Evolutionary conservation across 1,284 basidiomycete genomes (phyloP).

Genomic region (Omphalotus olearius): DNA sequence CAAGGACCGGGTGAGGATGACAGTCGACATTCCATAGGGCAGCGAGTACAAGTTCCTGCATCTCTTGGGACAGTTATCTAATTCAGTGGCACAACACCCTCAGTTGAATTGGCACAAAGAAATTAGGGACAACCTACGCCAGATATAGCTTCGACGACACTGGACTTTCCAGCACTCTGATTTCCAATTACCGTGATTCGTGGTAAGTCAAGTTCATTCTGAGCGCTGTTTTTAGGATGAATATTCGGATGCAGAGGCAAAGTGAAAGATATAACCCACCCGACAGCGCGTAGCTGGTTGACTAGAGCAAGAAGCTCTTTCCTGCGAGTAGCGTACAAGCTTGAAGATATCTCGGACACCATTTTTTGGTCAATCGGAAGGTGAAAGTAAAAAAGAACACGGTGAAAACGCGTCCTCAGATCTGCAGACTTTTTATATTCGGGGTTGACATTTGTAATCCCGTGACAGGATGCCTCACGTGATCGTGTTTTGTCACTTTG

Average conservation of each 20-base stretch:
- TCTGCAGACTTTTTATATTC: no score
- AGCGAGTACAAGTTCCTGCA: slow-evolving; percentile 32
- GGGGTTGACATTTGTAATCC: no score
- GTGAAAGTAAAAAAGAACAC: slow-evolving; percentile 1
- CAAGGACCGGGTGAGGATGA: slow-evolving; percentile 17
- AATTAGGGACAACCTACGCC: slow-evolving; percentile 21
- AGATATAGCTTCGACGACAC: slow-evolving; percentile 30
- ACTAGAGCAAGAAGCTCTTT: slow-evolving; percentile 15
- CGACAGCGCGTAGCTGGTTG: slow-evolving; percentile 14
- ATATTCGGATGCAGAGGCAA: not conserved
- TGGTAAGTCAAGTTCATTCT: slow-evolving; percentile 24
- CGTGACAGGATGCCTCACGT: no score
- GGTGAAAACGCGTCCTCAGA: not conserved
- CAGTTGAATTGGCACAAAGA: slow-evolving; percentile 2
- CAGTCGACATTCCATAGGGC: slow-evolving; percentile 23
- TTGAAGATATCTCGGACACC: slow-evolving; percentile 8
- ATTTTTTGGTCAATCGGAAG: not conserved
- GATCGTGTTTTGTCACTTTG: no score
- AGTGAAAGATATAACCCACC: slow-evolving; percentile 8
- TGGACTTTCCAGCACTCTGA: slow-evolving; percentile 30
- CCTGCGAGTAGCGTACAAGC: slow-evolving; percentile 11
- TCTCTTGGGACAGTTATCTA: slow-evolving; percentile 26
- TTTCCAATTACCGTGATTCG: slow-evolving; percentile 26
- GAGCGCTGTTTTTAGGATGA: slow-evolving; percentile 14
- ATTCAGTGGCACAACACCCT: not conserved